phyloP scores from a whole-genome alignment of 148 eudicot species.

The Vaccinium vitisidaea region DNA sequence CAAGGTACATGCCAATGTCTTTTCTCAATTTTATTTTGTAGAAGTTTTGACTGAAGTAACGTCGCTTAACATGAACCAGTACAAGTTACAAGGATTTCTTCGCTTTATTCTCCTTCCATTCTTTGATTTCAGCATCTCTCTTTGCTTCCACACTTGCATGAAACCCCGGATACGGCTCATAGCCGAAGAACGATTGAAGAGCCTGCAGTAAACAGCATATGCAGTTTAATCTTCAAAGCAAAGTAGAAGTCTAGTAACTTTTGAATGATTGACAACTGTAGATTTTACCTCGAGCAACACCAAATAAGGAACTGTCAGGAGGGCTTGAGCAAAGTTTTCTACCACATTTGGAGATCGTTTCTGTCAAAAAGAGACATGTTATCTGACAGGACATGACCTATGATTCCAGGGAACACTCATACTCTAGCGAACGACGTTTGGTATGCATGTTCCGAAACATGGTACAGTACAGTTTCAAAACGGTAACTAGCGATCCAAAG shows the following conservation, averaged over 20 bases:
- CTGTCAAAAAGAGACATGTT: conserved; percentile 30
- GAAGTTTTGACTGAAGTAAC: neutral
- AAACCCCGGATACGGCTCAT: conserved; percentile 94
- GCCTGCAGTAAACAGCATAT: conserved; percentile 39
- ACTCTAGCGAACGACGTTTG: too few species aligned
- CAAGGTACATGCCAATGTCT: neutral
- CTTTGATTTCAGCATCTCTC: conserved; percentile 56
- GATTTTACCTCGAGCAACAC: conserved; percentile 75
- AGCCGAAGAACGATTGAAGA: conserved; percentile 52
- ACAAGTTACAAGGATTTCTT: conserved; percentile 36
- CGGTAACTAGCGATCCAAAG: too few species aligned
- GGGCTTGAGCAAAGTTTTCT: conserved; percentile 79
- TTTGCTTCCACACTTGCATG: conserved; percentile 52
- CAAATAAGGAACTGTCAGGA: conserved; percentile 87
- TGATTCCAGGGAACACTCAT: too few species aligned
- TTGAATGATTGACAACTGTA: neutral
- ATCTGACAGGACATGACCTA: neutral
- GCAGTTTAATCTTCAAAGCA: neutral
- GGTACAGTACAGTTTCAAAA: too few species aligned
- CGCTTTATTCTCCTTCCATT: conserved; percentile 61
- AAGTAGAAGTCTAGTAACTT: neutral
- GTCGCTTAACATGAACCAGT: neutral
- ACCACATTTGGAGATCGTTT: conserved; percentile 83
- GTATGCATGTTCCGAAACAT: too few species aligned
- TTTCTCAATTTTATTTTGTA: neutral